A percentile compares a stretch with the other conserved stretches of the same genome.
Evolutionary conservation across 176 grass and related monocot species (phyloP).

Genomic region (Oryza brachyantha): DNA sequence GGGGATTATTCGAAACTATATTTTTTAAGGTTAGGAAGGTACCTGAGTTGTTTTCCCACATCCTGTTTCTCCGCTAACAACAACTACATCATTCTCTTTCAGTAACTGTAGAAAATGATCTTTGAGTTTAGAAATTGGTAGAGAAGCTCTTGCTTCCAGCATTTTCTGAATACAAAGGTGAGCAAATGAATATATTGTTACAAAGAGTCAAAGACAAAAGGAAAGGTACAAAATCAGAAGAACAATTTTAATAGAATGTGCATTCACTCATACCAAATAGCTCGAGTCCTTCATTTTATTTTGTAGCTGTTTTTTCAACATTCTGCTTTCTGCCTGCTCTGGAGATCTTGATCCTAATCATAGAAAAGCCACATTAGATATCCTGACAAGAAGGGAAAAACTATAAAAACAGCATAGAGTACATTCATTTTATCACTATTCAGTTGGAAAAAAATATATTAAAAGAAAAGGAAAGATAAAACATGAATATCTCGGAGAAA

Average conservation of each 20-base stretch:
- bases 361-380: constrained; percentile 22
- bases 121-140: constrained; percentile 80
- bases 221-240: not conserved
- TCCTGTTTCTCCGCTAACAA: constrained; percentile 96
- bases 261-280: constrained; percentile 59
- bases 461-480: not conserved
- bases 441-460: not conserved
- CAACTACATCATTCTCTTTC: constrained; percentile 79
- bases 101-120: constrained; percentile 68
- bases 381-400: constrained; percentile 8
- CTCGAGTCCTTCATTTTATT: constrained; percentile 69
- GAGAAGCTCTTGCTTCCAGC: constrained; percentile 78
- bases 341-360: constrained; percentile 39
- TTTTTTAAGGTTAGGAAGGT: constrained; percentile 22
- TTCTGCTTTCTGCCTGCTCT: constrained; percentile 52
- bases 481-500: not conserved
- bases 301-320: constrained; percentile 64
- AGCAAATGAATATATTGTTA: constrained; percentile 21
- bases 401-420: not conserved
- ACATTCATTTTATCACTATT: not conserved
- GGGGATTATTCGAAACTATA: not conserved
- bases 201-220: constrained; percentile 7
- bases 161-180: constrained; percentile 75
- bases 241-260: constrained; percentile 10
- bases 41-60: constrained; percentile 99